Evolutionary conservation across 371 early-diverging fungal genomes (phyloP).

Genomic region (Chytridium lagenaria): DNA sequence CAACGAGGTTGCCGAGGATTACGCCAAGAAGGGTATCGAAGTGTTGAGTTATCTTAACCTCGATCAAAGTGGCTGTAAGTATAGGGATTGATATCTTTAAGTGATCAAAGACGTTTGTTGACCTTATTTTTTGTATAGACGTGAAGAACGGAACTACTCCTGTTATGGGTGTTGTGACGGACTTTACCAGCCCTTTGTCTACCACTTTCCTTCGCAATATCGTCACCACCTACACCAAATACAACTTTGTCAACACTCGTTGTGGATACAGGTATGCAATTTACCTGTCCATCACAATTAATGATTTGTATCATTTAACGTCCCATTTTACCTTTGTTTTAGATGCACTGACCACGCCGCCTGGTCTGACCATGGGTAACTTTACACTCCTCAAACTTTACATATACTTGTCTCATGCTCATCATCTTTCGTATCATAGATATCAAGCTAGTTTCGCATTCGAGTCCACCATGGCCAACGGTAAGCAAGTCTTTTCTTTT

Average conservation of each 20-base stretch:
- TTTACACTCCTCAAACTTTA: neutral
- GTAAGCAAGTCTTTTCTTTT: neutral
- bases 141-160: neutral
- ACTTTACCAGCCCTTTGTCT: constrained; percentile 21
- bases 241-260: neutral
- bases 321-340: no score
- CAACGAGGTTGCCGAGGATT: constrained; percentile 36
- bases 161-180: constrained; percentile 6
- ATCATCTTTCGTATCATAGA: neutral
- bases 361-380: constrained; percentile 8
- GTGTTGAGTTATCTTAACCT: constrained; percentile 34
- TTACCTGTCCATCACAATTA: no score
- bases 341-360: constrained; percentile 13
- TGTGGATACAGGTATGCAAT: constrained; percentile 8
- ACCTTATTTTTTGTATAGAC: neutral
- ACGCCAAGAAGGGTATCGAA: constrained; percentile 21
- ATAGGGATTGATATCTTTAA: neutral
- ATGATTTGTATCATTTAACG: no score
- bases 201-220: constrained; percentile 10
- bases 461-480: neutral
- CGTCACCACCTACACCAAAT: neutral
- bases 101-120: neutral
- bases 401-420: neutral
- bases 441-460: neutral
- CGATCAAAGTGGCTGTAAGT: constrained; percentile 30